These are phyloP conservation scores for Calonectria montana DNA, from an alignment of 2,329 filamentous ascomycete species.

Conservation along the genomic window DNA sequence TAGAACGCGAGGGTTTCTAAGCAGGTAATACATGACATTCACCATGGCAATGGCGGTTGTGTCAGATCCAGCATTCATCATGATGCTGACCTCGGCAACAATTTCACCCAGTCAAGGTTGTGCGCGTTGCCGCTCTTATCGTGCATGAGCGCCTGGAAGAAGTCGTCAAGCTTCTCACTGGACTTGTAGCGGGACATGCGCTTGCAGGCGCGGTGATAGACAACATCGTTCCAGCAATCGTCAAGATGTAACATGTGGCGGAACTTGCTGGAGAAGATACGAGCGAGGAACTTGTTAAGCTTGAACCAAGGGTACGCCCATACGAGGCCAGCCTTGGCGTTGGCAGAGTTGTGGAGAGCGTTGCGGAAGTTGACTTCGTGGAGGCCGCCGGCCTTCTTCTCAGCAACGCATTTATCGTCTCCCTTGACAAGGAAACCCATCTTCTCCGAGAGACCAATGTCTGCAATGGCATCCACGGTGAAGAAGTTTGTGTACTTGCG, in stretches of 20 bases:
- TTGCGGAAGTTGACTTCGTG: slow-evolving; percentile 60
- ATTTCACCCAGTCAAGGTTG: slow-evolving; percentile 66
- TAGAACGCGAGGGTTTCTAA: slow-evolving; percentile 56
- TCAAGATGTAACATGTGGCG: slow-evolving; percentile 30
- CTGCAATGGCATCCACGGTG: slow-evolving; percentile 66
- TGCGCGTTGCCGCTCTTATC: slow-evolving; percentile 52
- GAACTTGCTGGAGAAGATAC: slow-evolving; percentile 57
- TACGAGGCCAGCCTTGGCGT: slow-evolving; percentile 60
- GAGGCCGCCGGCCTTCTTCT: slow-evolving; percentile 57
- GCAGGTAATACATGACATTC: slow-evolving; percentile 64
- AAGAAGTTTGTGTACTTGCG: slow-evolving; percentile 65
- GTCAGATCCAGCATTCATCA: slow-evolving; percentile 63
- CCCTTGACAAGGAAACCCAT: slow-evolving; percentile 63
- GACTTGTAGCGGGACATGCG: slow-evolving; percentile 34
- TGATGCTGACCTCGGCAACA: slow-evolving; percentile 65
- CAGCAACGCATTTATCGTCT: slow-evolving; percentile 55
- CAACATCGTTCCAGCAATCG: slow-evolving; percentile 54
- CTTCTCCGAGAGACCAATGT: slow-evolving; percentile 63
- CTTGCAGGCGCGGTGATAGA: slow-evolving; percentile 53
- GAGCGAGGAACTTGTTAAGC: slow-evolving; percentile 58
- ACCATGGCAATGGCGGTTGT: slow-evolving; percentile 62
- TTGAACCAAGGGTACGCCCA: slow-evolving; percentile 65
- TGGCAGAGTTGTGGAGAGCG: slow-evolving; percentile 61
- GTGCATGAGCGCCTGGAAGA: slow-evolving; percentile 67
- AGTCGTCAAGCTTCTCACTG: slow-evolving; percentile 68